Conservation (phyloP, 164 flowering plant species). For the Vitis rupestris region DNA sequence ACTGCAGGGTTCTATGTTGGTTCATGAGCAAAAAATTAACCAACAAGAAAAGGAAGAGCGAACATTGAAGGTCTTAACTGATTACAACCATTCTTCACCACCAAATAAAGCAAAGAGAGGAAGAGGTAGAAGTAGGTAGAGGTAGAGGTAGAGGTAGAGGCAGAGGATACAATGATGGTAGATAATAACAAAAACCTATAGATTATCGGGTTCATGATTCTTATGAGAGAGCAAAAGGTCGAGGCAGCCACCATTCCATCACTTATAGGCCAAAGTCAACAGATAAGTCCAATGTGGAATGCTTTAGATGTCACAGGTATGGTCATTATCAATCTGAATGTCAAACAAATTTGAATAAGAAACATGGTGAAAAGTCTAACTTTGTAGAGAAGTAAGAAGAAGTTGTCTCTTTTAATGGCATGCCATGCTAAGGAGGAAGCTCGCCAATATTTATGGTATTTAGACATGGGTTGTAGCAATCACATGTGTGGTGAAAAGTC, state of each 20-base stretch:
- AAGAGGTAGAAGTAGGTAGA: conserved; percentile 14
- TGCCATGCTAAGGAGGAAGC: neutral
- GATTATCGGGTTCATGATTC: no score
- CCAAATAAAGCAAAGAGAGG: neutral
- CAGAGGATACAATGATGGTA: conserved; percentile 1
- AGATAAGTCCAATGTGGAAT: conserved; percentile 29
- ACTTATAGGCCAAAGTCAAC: no score
- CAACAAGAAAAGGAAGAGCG: neutral
- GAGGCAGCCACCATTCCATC: no score
- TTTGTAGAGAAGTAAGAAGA: conserved; percentile 10
- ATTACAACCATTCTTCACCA: neutral
- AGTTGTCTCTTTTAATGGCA: conserved; percentile 10
- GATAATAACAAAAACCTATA: no score
- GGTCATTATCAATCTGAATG: no score
- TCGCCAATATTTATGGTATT: conserved; percentile 8
- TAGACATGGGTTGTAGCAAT: conserved; percentile 10
- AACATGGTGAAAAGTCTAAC: conserved; percentile 11
- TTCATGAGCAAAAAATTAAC: conserved; percentile 24
- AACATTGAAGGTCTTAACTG: no score
- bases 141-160: conserved; percentile 14
- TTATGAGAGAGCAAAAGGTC: no score
- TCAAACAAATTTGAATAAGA: neutral
- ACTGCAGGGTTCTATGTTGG: conserved; percentile 21
- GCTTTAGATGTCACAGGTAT: conserved; percentile 20
- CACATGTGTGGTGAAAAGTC: conserved; percentile 5